phyloP scores from a whole-genome alignment of 2,329 filamentous ascomycete species.

The Venturia pyrina region DNA sequence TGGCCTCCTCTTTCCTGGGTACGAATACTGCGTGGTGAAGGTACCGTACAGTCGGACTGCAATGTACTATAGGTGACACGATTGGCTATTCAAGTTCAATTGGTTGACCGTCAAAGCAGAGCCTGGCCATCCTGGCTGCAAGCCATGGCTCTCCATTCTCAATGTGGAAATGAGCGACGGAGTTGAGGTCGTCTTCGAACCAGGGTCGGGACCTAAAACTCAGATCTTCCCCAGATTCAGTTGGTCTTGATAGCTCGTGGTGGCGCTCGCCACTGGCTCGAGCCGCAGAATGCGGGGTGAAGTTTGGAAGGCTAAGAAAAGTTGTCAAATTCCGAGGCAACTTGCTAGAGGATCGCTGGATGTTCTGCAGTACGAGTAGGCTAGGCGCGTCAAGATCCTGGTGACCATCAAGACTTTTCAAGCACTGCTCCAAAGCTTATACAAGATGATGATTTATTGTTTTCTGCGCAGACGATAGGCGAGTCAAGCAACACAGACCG shows the following conservation, averaged over 20 bases:
- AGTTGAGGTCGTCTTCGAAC: background rate
- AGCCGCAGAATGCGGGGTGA: background rate
- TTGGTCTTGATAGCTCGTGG: background rate
- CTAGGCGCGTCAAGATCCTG: background rate
- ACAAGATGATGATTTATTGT: background rate
- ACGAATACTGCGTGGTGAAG: background rate
- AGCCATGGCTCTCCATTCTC: background rate
- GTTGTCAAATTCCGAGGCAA: background rate
- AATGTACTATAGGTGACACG: background rate
- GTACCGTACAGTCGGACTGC: background rate
- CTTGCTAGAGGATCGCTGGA: background rate
- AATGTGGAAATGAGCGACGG: background rate
- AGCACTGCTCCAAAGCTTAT: background rate
- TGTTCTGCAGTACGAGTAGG: too few species aligned
- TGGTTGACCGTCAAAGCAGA: background rate
- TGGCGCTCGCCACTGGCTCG: background rate
- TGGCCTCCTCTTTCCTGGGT: background rate
- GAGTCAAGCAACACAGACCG: background rate
- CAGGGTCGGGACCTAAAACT: background rate
- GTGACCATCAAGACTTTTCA: background rate
- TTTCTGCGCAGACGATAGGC: background rate
- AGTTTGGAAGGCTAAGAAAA: background rate
- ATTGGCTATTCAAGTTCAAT: background rate
- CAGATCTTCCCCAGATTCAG: constrained; percentile 8
- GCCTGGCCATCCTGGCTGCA: background rate